Conservation (phyloP, 495 filamentous ascomycete genomes). For the Trichoderma asperelloides region DNA sequence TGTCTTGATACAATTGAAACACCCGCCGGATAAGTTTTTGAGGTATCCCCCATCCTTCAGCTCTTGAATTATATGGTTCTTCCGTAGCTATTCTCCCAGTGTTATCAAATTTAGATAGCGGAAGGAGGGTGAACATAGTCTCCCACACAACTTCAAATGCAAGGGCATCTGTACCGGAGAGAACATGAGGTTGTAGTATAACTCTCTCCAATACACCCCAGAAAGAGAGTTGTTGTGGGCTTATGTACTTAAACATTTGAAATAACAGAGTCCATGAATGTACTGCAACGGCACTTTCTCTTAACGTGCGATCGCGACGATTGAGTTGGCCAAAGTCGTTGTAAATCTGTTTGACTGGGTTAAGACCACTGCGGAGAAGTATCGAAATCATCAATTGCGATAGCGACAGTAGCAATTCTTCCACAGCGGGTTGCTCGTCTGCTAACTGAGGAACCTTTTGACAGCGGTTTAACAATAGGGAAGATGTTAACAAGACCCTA, state of each 20-base stretch:
- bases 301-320: conserved; percentile 57
- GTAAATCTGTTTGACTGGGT: conserved; percentile 50
- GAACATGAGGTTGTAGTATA: conserved; percentile 26
- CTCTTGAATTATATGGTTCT: conserved; percentile 37
- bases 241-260: conserved; percentile 44
- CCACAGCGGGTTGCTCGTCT: conserved; percentile 27
- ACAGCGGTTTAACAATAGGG: conserved; percentile 28
- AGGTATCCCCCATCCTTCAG: conserved; percentile 68
- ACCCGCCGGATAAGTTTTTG: conserved; percentile 56
- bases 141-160: conserved; percentile 65
- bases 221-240: conserved; percentile 39
- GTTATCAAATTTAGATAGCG: conserved; percentile 66
- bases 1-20: conserved; percentile 54
- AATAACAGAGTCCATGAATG: conserved; percentile 61
- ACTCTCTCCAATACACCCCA: conserved; percentile 49
- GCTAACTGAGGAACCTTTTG: conserved; percentile 18
- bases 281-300: conserved; percentile 43
- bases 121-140: conserved; percentile 63
- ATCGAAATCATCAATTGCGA: conserved; percentile 28
- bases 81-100: conserved; percentile 52
- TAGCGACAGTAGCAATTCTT: conserved; percentile 33
- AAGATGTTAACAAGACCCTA: conserved; percentile 19
- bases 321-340: conserved; percentile 46
- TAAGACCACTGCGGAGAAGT: conserved; percentile 40
- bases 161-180: conserved; percentile 37